Conservation (phyloP, 768 basidiomycete species). For the Nidularia sp. region DNA sequence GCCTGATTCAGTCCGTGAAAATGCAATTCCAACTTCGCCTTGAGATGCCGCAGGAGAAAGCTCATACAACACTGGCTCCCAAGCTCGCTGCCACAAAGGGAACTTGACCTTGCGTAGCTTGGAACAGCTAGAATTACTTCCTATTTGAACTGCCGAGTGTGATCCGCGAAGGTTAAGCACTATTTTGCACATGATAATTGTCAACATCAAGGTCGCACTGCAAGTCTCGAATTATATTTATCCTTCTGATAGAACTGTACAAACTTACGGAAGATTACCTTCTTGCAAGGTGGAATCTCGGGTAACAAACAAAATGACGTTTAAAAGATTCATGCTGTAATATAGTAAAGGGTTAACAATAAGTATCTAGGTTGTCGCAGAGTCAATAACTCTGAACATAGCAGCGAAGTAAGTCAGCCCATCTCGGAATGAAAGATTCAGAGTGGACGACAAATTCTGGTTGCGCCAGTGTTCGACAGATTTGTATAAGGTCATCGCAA, state of each 20-base stretch:
- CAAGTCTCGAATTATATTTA: not conserved
- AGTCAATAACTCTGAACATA: conserved; percentile 10
- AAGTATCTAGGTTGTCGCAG: not conserved
- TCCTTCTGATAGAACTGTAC: not conserved
- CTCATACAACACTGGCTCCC: not conserved
- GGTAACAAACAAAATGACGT: conserved; percentile 15
- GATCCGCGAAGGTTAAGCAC: conserved; percentile 16
- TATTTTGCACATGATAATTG: conserved; percentile 18
- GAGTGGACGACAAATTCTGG: conserved; percentile 1
- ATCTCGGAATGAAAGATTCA: conserved; percentile 9
- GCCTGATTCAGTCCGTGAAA: no score
- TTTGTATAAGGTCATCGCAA: conserved; percentile 2
- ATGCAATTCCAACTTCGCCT: no score
- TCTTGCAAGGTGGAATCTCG: conserved; percentile 9
- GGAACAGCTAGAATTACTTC: not conserved
- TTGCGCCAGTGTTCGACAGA: not conserved
- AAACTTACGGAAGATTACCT: conserved; percentile 15
- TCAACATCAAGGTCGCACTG: conserved; percentile 16
- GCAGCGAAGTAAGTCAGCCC: conserved; percentile 20
- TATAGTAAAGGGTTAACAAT: not conserved
- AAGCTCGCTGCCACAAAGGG: not conserved
- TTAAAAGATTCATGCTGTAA: conserved; percentile 13
- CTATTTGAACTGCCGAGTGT: not conserved
- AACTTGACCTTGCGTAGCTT: not conserved
- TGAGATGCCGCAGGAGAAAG: not conserved